Conservation (phyloP, 306 rosid genomes). For the Vachellia collinsii region DNA sequence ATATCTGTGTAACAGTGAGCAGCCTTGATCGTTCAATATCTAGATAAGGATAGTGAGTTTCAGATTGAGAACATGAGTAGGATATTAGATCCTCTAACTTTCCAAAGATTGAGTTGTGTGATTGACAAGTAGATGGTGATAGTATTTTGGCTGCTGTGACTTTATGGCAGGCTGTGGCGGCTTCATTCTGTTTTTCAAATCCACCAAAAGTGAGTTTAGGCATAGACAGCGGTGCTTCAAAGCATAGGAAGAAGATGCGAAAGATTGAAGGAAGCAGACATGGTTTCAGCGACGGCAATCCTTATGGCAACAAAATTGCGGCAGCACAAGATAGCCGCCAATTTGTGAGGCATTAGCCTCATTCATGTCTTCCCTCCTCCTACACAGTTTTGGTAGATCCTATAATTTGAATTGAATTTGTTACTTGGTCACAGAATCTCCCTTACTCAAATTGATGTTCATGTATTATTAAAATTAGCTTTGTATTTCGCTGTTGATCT, state of each 20-base stretch:
- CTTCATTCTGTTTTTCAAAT: slow-evolving; percentile 82
- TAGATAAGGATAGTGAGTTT: neutral
- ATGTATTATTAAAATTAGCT: no score
- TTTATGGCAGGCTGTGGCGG: slow-evolving; percentile 72
- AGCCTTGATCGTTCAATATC: neutral
- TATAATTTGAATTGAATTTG: no score
- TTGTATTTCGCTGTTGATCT: no score
- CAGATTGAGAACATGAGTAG: neutral
- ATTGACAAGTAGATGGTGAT: neutral
- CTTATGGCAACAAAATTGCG: slow-evolving; percentile 64
- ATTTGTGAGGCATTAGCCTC: slow-evolving; percentile 46
- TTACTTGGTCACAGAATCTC: no score
- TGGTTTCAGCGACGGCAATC: slow-evolving; percentile 61
- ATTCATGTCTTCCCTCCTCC: neutral
- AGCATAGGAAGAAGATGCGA: slow-evolving; percentile 63
- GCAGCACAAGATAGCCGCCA: slow-evolving; percentile 46
- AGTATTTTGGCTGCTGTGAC: slow-evolving; percentile 7
- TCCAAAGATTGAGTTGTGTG: neutral
- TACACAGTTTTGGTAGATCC: slow-evolving; percentile 42
- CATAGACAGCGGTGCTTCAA: slow-evolving; percentile 84
- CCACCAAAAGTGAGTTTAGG: slow-evolving; percentile 85
- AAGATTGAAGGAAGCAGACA: slow-evolving; percentile 61
- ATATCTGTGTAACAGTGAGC: no score
- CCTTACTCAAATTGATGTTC: no score
- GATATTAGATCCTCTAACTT: neutral